Evolutionary conservation across 1,284 basidiomycete genomes (phyloP), one percentile per base, ranked within the genome.

Genomic region (Cryptococcus sp.): DNA sequence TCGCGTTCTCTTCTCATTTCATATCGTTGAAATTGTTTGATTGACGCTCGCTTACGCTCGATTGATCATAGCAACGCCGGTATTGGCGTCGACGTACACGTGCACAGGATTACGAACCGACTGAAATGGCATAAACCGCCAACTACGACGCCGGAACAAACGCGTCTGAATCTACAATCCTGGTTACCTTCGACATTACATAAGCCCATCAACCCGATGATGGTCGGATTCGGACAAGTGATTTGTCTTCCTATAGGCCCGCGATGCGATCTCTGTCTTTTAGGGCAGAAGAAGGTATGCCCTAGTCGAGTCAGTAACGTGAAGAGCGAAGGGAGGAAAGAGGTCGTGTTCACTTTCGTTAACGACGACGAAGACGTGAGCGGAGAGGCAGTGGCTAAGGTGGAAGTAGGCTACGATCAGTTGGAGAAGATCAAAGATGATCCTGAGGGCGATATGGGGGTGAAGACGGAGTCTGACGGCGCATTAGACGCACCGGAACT

Each of bases 41-140:
- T 5, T 2, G 8, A 13, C 29, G 29, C 29, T 34, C 29, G 29
- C 29, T 34, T 2, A 34, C 29, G 5, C 29, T 34, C 29, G 26
- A 4, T 29, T 10, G 29, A 7, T 19, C 5, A 57, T 65, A 91
- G 91, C 47, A 94, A 96, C 67, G 82, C 85, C n/a, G 95, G 94
- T 0, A 96, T 99, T 40, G 95, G 95, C 0, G 94, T 98, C 0
- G 95, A 98, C 68, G 89, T 92, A 0, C 93, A 99, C 70, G 95
- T 99, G 1, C 93, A 98, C 67, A 82, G 95, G 0, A 94, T 98
- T 56, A 92, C 93, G 15, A 95, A 97, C 68, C 83, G 93, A 19
- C 78, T 98, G 0, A 87, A 89, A 22, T 98, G 95, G 95, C 92
- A 96, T 75, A 84, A 85, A 54, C 85, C 84, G 3, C 85, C 85